Evolutionary conservation across 2,329 filamentous ascomycete species (phyloP), one percentile per base, ranked within the genome.

Genomic region (Thelonectria blattea): DNA sequence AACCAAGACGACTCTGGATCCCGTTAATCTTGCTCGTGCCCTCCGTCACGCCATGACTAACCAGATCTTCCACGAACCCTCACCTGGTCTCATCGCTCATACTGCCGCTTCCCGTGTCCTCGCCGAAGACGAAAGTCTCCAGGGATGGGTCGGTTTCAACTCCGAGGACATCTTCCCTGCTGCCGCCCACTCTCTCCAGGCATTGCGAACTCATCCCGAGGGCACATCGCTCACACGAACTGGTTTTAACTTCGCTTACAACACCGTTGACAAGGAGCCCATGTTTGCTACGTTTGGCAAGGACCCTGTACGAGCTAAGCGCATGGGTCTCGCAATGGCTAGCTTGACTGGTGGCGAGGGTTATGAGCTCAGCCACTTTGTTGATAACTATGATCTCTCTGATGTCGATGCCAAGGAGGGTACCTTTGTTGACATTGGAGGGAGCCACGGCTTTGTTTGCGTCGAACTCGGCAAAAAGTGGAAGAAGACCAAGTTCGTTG

Each of bases 21-120:
- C 79, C 27, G 75, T 80, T 62, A 84, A 85, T 66, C 74, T 85
- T 17, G 77, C 79, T 12, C 80, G 83, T 47, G 73, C 83, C 7
- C 71, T 85, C 27, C 82, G 85, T 8, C 80, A 86, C 69, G 83
- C 81, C 41, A 87, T 87, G 79, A 86, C 84, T 12, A 83, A 81
- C 64, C 75, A 77, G 11, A 78, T 88, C 58, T 87, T 88, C 72
- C 68, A 74, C 45, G 85, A 88, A 65, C 79, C 81, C 1, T 70
- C 71, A 5, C 80, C 82, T 0, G 81, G 81, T 1, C 62, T 78
- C 2, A 80, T 88, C 60, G 80, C 80, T 9, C 86, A 88, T 69
- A 86, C 83, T 2, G 81, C 83, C 1, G 78, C 80, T 1, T 87
- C 84, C 1, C 79, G 78, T 4, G 71, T 81, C 2, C 76, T 88